Evolutionary conservation across 1,284 basidiomycete species (phyloP), one percentile per base, ranked within the genome.

Genomic region (Ganoderma sinense): DNA sequence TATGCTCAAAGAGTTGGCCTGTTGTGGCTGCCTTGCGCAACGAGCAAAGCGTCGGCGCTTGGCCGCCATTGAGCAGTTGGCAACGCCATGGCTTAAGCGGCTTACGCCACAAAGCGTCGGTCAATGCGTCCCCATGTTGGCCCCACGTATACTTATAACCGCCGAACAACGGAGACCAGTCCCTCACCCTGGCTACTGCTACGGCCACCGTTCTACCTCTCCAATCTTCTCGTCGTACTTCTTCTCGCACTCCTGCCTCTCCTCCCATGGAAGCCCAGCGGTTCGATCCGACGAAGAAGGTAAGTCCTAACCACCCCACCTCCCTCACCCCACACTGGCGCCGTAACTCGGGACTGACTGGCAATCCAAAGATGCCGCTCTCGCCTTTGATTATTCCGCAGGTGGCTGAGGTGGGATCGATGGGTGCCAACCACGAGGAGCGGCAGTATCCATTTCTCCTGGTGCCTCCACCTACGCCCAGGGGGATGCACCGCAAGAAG

Each of bases 231-330:
- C 31, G 29, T 20, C n/a, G n/a, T n/a, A n/a, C n/a, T n/a, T 18
- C 53, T 33, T 16, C 14, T 56, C 53, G 10, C 53, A 20, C 18
- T 14, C 29, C 26, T 11, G 13, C 31, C 29, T 31, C 29, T 40
- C 40, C 36, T 26, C 4, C 31, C 11, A 71, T 73, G 69, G 69
- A 71, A 18, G 10, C 66, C 39, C 67, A 71, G 43, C 65, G 61
- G 10, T 68, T 60, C 26, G 64, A 58, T 39, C 16, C 53, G 0
- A 53, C 63, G 39, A 68, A 51, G 58, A 60, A 65, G 69, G 72
- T 73, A 18, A 11, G 70, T 62, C 2, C 0, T 39, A 23, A 40
- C 36, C 36, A 36, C 36, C 2, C 36, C 6, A 5, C 8, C 33
- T 16, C 16, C 8, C 33, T 16, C 16, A 39, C 23, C 41, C 39